phyloP scores from a whole-genome alignment of 345 rosid genomes.

The Odontarrhena argentea region DNA sequence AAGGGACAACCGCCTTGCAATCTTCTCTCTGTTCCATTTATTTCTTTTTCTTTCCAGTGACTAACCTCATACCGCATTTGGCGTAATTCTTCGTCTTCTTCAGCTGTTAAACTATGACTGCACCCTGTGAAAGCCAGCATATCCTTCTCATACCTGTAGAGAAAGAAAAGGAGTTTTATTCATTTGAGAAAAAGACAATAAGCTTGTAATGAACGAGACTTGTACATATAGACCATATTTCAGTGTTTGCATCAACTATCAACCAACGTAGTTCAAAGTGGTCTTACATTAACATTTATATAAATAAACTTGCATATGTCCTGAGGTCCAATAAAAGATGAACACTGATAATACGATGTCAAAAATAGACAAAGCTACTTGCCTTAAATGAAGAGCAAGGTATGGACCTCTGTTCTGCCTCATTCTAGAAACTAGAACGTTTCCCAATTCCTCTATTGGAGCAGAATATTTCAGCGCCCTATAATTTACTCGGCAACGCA shows the following conservation, averaged over 20 bases:
- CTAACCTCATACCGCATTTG: slow-evolving; percentile 80
- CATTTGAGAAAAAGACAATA: background rate
- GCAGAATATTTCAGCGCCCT: slow-evolving; percentile 81
- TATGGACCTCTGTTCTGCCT: slow-evolving; percentile 70
- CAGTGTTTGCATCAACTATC: slow-evolving; percentile 7
- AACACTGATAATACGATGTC: background rate
- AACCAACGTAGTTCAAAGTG: slow-evolving; percentile 21
- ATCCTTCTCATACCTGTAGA: slow-evolving; percentile 87
- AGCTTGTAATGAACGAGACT: slow-evolving; percentile 9
- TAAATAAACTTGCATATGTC: slow-evolving; percentile 14
- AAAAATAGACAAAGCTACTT: slow-evolving; percentile 37
- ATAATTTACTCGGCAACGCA: slow-evolving; percentile 90
- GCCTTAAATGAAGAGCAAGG: slow-evolving; percentile 95
- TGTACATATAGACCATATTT: background rate
- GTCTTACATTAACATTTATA: slow-evolving; percentile 12
- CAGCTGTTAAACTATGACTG: slow-evolving; percentile 77
- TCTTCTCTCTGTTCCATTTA: slow-evolving; percentile 88
- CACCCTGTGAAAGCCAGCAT: slow-evolving; percentile 99
- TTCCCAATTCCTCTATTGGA: slow-evolving; percentile 78
- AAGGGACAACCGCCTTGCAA: slow-evolving; percentile 90
- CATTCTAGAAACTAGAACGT: slow-evolving; percentile 79
- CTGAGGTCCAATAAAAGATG: background rate
- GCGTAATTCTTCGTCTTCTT: slow-evolving; percentile 79
- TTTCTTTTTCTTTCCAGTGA: slow-evolving; percentile 96
- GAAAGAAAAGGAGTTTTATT: too few relatives aligned